phyloP scores from a whole-genome alignment of 2,329 filamentous ascomycete genomes.

The Fusarium sp. region DNA sequence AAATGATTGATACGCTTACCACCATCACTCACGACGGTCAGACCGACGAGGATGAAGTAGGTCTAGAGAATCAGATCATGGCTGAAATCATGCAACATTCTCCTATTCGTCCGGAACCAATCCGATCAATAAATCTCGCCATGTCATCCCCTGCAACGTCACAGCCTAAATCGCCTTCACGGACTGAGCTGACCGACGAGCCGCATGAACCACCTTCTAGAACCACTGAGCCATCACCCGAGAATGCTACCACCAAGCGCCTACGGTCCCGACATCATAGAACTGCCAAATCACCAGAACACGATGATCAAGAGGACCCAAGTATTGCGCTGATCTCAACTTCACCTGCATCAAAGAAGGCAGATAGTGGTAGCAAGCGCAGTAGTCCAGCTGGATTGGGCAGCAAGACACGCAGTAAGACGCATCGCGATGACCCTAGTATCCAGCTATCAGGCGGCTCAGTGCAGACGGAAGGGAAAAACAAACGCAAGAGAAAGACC shows the following conservation, averaged over 20 bases:
- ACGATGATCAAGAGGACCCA: constrained; percentile 44
- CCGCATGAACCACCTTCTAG: constrained; percentile 19
- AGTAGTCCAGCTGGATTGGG: constrained; percentile 36
- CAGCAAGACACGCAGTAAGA: constrained; percentile 46
- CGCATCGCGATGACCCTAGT: constrained; percentile 40
- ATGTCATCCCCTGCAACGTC: constrained; percentile 23
- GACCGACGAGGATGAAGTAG: constrained; percentile 40
- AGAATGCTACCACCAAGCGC: constrained; percentile 46
- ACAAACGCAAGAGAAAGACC: constrained; percentile 33
- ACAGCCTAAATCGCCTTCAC: constrained; percentile 19
- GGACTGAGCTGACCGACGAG: constrained; percentile 19
- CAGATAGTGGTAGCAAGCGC: constrained; percentile 27
- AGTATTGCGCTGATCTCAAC: constrained; percentile 46
- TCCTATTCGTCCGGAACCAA: constrained; percentile 25
- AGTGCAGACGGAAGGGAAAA: constrained; percentile 33
- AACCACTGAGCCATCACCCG: constrained; percentile 32
- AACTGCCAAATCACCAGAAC: constrained; percentile 40
- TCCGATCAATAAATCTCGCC: constrained; percentile 19
- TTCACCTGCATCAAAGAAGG: constrained; percentile 22
- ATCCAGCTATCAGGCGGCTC: constrained; percentile 39
- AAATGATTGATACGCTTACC: constrained; percentile 27
- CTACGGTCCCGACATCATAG: constrained; percentile 47
- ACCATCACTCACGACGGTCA: constrained; percentile 14
- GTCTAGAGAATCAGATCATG: constrained; percentile 47
- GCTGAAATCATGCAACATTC: constrained; percentile 46